Percentiles rank a stretch among this genome's conserved stretches.
phyloP scores from a whole-genome alignment of 2,329 filamentous ascomycete species.

The Trichoderma atroviride region DNA sequence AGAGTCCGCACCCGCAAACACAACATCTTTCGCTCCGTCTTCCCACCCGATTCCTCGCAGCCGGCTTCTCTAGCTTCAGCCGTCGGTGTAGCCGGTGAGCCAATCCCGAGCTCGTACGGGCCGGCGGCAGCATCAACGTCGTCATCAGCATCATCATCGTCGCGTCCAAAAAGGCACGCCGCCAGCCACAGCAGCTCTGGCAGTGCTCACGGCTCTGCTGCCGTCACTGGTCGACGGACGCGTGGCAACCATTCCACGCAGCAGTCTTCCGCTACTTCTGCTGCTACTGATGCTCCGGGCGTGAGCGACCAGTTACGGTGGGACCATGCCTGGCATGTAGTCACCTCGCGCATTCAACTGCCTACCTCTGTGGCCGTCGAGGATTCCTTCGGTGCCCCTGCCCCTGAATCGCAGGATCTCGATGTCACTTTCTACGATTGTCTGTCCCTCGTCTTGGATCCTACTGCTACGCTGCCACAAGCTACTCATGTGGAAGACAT shows the following conservation, averaged over 20 bases:
- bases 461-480: constrained; percentile 49
- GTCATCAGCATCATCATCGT: constrained; percentile 31
- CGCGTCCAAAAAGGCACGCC: constrained; percentile 29
- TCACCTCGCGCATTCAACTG: constrained; percentile 60
- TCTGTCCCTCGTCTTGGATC: constrained; percentile 56
- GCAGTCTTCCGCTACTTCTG: constrained; percentile 12
- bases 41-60: constrained; percentile 54
- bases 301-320: constrained; percentile 57
- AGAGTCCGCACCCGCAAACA: constrained; percentile 52
- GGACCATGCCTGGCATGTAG: constrained; percentile 64
- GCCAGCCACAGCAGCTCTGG: constrained; percentile 22
- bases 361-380: constrained; percentile 58
- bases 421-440: constrained; percentile 54
- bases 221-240: constrained; percentile 17
- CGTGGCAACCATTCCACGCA: constrained; percentile 21
- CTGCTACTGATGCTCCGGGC: background rate
- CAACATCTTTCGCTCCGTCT: constrained; percentile 59
- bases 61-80: constrained; percentile 49
- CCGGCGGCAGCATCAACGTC: constrained; percentile 27
- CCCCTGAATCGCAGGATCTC: constrained; percentile 47
- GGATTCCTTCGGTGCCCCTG: constrained; percentile 55
- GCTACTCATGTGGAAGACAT: constrained; percentile 59
- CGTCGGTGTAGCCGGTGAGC: constrained; percentile 47
- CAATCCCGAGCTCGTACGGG: constrained; percentile 49
- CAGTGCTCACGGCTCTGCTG: background rate